These are phyloP conservation scores for Hypericum androsaemum DNA, from an alignment of 345 rosid genomes.

Conservation along the genomic window DNA sequence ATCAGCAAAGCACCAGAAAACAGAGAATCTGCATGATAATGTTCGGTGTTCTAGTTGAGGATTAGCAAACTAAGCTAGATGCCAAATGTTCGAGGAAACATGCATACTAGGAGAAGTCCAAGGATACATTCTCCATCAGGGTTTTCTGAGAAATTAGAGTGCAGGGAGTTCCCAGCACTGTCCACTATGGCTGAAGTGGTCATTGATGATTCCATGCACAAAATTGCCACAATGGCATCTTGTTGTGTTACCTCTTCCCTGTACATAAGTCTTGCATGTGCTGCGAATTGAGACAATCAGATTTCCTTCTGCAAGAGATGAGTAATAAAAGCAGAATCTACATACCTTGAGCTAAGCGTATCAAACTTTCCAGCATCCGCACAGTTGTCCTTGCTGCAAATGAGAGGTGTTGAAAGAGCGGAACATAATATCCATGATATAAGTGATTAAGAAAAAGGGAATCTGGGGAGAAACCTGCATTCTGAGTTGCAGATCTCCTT, in stretches of 20 bases:
- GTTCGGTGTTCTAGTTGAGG: background rate
- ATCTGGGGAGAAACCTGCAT: constrained; percentile 51
- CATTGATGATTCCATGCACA: constrained; percentile 94
- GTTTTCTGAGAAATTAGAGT: constrained; percentile 73
- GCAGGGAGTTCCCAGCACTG: constrained; percentile 75
- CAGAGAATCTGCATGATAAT: no score
- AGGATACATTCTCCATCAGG: constrained; percentile 95
- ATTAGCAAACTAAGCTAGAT: background rate
- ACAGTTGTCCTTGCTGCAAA: constrained; percentile 86
- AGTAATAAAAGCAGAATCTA: constrained; percentile 3
- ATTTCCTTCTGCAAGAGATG: background rate
- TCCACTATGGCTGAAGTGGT: constrained; percentile 88
- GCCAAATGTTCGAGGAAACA: background rate
- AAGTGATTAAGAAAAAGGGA: constrained; percentile 3
- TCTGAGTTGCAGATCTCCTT: constrained; percentile 79
- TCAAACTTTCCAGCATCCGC: constrained; percentile 95
- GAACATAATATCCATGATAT: background rate
- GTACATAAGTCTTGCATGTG: constrained; percentile 96
- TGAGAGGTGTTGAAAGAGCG: constrained; percentile 8
- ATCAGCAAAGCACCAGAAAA: no score
- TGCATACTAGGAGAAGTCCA: background rate
- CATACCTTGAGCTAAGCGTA: constrained; percentile 90
- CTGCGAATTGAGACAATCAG: constrained; percentile 28
- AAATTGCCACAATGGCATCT: constrained; percentile 85
- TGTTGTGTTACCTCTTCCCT: constrained; percentile 72